A percentile compares a stretch with the other conserved stretches of the same genome.
phyloP scores from a whole-genome alignment of 108 stramenopile species.

The Cyclotella baltica region DNA sequence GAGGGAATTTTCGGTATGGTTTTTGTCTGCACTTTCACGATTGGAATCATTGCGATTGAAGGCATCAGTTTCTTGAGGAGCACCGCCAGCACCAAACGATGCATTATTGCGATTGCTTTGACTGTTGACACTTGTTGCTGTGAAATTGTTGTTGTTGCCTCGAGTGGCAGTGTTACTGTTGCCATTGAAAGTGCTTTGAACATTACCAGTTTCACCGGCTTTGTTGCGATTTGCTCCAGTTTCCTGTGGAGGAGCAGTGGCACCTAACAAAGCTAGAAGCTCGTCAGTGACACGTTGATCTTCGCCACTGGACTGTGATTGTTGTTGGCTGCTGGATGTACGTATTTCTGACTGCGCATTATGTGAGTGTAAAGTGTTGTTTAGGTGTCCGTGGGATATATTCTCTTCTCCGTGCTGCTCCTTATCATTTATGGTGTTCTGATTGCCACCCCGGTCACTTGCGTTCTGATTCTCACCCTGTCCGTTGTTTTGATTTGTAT shows the following conservation, averaged over 20 bases:
- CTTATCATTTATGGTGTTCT: background rate
- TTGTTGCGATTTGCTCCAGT: background rate
- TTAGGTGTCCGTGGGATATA: background rate
- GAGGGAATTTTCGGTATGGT: background rate
- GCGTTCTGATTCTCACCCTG: background rate
- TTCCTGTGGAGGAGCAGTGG: background rate
- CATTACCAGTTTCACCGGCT: background rate
- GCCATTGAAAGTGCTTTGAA: background rate
- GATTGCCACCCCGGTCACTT: background rate
- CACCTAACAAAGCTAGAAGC: background rate
- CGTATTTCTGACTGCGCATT: background rate
- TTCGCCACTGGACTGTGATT: background rate
- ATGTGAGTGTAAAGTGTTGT: background rate
- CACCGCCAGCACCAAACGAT: background rate
- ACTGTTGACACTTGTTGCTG: too few species aligned
- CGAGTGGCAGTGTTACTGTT: background rate
- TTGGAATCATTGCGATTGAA: background rate
- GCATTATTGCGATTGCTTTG: background rate
- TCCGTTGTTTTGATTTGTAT: constrained; percentile 16
- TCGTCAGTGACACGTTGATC: background rate
- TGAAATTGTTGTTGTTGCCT: background rate
- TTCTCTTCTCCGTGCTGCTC: background rate
- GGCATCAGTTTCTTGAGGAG: background rate
- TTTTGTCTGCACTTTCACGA: background rate
- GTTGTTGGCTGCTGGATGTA: background rate